Evolutionary conservation across 75 land plant genomes (phyloP), one percentile per base, ranked within the genome.

Genomic region (Cupressus sempervirens): DNA sequence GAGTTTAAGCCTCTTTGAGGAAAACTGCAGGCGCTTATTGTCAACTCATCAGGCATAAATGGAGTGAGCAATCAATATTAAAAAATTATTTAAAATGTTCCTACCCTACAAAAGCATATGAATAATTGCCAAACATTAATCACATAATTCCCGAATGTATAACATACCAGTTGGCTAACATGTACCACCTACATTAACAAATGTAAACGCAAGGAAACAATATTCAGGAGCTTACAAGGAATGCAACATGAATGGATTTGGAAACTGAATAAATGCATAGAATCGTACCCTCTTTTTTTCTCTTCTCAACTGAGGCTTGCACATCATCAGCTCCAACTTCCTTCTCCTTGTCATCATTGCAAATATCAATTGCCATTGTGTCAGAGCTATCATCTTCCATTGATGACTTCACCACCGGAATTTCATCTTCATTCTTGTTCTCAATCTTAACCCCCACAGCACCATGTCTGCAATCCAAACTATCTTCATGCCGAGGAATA

Each of bases 271-370:
- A 46, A 9, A 46, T 46, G 48, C 48, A 46, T 8, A 34, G 52
- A 76, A 43, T 14, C 48, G 75, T 90, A 93, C 94, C 94, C 79
- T 84, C 79, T 74, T 84, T 84, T 77, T 91, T 93, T 81, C 93
- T 92, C 89, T 93, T 93, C 81, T 87, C 87, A 83, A 45, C 74
- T 46, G 88, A 81, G 56, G 87, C 54, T 80, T 77, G 86, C 29
- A 87, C 86, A 83, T 87, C 90, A 89, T 91, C n/a, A 13, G 6
- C 74, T 56, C 43, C 36, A 8, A 36, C 46, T 40, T 83, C 84
- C 62, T 48, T 82, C 20, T 50, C 83, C 43, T 58, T 62, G 86
- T 82, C 88, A 84, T 83, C 89, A 50, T 81, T 56, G 20, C 83
- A 52, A 81, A 81, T 32, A 34, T 81, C 83, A 26, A 81, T 81